Evolutionary conservation across 1,284 basidiomycete species (phyloP), one percentile per base, ranked within the genome.

Genomic region (Blastosporella zonata): DNA sequence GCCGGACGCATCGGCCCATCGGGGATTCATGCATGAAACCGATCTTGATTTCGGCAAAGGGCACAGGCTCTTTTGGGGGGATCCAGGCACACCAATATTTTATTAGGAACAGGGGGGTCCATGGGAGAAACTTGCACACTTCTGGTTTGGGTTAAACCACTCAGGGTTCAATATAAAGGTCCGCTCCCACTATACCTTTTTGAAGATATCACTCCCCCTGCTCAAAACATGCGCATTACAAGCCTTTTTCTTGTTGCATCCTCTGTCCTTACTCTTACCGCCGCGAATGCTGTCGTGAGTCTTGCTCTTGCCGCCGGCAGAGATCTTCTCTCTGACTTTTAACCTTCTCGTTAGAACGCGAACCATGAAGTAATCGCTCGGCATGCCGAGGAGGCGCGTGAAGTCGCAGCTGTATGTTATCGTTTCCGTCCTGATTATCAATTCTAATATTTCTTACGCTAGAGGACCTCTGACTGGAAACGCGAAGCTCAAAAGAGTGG

Each of bases 211-310:
- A n/a, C 27, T 33, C 33, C 34, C 37, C 52, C 22, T 33, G 17
- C 15, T 7, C 5, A 29, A 31, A 47, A 48, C 12, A 55, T 55
- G 53, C 53, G 50, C 37, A 36, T 52, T 33, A 15, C 47, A 40
- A 37, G 50, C 36, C 8, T 55, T 13, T 28, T 55, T 15, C 28
- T 64, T 29, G 35, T 59, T 34, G 56, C 59, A n/a, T 59, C 60
- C 12, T 51, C 62, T 31, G 42, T 55, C 28, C 36, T 55, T 36
- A 49, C 56, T 35, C 43, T 59, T 13, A 55, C 56, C 20, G 41
- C 46, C 28, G 63, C 60, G 25, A 50, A 51, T 15, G 56, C 53
- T 28, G 43, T 58, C 42, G 62, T 64, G 42, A 59, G 62, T 53
- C n/a, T 27, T 27, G 17, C 33, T 46, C 17, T 38, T 47, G 6